Evolutionary conservation across 2,329 filamentous ascomycete genomes (phyloP), one percentile per base, ranked within the genome.

Genomic region (Aspergillus amoenus): DNA sequence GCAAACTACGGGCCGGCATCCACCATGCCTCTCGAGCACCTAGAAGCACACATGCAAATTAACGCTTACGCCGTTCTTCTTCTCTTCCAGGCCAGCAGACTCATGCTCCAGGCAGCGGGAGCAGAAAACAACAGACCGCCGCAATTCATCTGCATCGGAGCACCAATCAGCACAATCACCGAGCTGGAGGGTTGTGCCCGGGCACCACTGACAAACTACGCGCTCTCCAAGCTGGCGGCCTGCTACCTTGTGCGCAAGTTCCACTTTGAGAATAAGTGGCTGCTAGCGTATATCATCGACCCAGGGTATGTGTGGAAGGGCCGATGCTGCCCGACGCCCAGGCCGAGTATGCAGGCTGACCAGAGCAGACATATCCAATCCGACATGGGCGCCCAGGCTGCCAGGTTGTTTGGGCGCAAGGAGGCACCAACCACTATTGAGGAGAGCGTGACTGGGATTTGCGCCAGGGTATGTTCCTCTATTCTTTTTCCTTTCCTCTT

Each of bases 241-340:
- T 43, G 40, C 41, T 52, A 44, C 17, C 40, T 52, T 0, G 50
- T 44, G 24, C 50, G 50, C 12, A 52, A 52, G 18, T 24, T 52
- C 24, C 50, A 52, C 30, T 52, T 52, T 37, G 50, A 52, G 50
- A 44, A 52, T 24, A 37, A 45, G 27, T 44, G 41, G 50, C 50
- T 52, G 7, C 24, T 52, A 1, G 50, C 41, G 4, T 44, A 37
- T n/a, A 52, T 44, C 39, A 24, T 52, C 8, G 41, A 44, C 6
- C 50, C 50, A 5, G 50, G 50, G 50, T 52, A 27, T 27, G 24
- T 9, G 24, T 27, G 8, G 50, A 5, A 18, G 13, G 43, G 24
- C 22, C 43, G n/a, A 32, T 9, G 22, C 9, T 17, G 18, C 41
- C 21, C 44, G 15, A 17, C 5, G 4, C 21, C 21, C 12, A 9